Base-by-base conservation (phyloP, 2,329 filamentous ascomycete genomes). In the Penicillium paneum region DNA sequence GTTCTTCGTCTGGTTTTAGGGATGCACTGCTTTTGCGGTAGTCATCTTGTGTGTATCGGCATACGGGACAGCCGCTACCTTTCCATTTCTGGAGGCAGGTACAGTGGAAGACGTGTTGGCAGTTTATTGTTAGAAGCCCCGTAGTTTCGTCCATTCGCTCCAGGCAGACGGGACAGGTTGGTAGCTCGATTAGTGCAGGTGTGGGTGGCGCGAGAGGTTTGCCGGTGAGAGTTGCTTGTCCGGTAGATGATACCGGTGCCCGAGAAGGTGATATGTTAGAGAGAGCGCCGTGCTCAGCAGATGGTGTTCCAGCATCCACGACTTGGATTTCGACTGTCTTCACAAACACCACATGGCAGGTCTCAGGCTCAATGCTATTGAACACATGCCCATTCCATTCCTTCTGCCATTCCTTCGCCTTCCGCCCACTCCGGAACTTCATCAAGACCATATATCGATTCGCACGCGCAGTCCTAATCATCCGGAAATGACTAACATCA, bases 71-170 rank as follows among this genome's bases (percentile, higher is more conserved):
- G 5, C 93, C 93, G 26, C 87, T 89, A 5, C 93, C 92, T 68
- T 90, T 90, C 94, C 94, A 99, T 69, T 94, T 97, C 67, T 96
- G 90, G 0, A 99, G 80, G 73, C 94, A 99, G 1, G 88, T 92
- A 69, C 94, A 97, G 71, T 99, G 94, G 69, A 99, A 99, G 48
- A 97, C 91, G 67, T 99, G 94, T 67, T 97, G 93, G 70, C 94
- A 99, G 29, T 95, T 87, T 38, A 97, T 97, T 0, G 94, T 99
- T 69, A 99, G 84, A 2, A 99, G 79, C 0, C 94, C 94, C 0
- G 91, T 95, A 0, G 92, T 97, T 71, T 97, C 93, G 67, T 99
- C 94, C 94, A 99, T 99, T 44, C 93, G 87, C 72, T 99, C 94
- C 5, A 99, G 81, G 63, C 94, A 99, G 10, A 99, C 94, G 0